These are phyloP conservation scores for Xylona heveae DNA, from an alignment of 495 filamentous ascomycete genomes.

Conservation along the genomic window DNA sequence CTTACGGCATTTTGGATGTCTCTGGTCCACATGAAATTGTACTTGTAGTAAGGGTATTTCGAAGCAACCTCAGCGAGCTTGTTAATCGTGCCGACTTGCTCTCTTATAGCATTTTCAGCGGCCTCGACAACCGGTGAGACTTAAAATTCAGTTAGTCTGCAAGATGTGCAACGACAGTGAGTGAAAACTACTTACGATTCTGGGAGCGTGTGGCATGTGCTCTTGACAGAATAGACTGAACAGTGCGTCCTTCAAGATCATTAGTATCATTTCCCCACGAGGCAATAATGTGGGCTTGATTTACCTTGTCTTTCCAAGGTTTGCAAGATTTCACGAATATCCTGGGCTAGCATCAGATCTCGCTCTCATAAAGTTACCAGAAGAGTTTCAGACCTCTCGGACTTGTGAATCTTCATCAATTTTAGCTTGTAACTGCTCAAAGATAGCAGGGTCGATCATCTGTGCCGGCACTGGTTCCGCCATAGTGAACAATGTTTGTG, in stretches of 20 bases:
- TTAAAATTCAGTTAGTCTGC: constrained; percentile 5
- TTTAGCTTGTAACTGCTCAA: constrained; percentile 68
- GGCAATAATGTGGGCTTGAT: neutral
- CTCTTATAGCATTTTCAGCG: constrained; percentile 30
- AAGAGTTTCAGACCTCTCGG: constrained; percentile 37
- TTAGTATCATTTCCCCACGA: constrained; percentile 3
- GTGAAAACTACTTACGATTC: constrained; percentile 42
- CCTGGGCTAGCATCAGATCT: constrained; percentile 18
- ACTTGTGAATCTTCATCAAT: constrained; percentile 71
- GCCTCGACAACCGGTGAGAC: constrained; percentile 26
- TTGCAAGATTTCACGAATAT: constrained; percentile 61
- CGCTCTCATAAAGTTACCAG: constrained; percentile 1
- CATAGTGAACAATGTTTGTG: too few species aligned
- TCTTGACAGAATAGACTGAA: constrained; percentile 62
- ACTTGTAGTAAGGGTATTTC: constrained; percentile 85
- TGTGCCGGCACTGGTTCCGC: constrained; percentile 5
- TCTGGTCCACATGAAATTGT: constrained; percentile 60
- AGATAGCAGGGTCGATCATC: constrained; percentile 63
- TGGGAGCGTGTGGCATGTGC: constrained; percentile 69
- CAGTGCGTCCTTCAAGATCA: constrained; percentile 30
- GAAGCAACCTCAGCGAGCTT: constrained; percentile 52
- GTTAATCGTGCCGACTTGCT: constrained; percentile 30
- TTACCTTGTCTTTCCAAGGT: constrained; percentile 50
- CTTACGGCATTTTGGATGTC: constrained; percentile 62
- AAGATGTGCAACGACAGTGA: neutral